These are phyloP conservation scores for Ziziphus jujuba DNA, from an alignment of 306 rosid genomes.

Conservation along the genomic window DNA sequence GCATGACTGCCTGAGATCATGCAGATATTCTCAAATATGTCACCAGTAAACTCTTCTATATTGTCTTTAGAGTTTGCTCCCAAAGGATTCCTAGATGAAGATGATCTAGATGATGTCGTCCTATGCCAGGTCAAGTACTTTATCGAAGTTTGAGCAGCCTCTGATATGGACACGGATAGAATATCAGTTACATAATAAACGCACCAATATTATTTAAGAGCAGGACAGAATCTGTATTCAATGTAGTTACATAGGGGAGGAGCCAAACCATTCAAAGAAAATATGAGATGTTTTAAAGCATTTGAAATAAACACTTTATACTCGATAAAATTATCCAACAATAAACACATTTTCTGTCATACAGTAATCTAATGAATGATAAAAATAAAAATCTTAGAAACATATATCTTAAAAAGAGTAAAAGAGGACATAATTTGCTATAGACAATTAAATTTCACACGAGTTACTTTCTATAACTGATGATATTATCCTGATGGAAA, in stretches of 20 bases:
- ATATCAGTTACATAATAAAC: slow-evolving; percentile 24
- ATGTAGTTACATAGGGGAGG: not conserved
- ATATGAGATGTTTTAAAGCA: not conserved
- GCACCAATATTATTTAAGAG: not conserved
- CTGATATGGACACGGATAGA: slow-evolving; percentile 34
- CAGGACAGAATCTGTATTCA: not conserved
- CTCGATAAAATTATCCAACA: no score
- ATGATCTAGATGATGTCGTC: slow-evolving; percentile 78
- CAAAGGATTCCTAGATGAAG: slow-evolving; percentile 80
- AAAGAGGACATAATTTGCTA: not conserved
- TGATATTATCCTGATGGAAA: not conserved
- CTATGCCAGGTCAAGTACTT: slow-evolving; percentile 93
- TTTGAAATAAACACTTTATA: not conserved
- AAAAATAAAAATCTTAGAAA: not conserved
- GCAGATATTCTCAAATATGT: slow-evolving; percentile 64
- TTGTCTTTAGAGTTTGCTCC: slow-evolving; percentile 68
- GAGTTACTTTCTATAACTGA: not conserved
- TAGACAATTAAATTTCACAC: not conserved
- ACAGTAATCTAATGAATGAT: not conserved
- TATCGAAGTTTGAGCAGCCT: slow-evolving; percentile 61
- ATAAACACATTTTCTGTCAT: not conserved
- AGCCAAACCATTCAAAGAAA: slow-evolving; percentile 1
- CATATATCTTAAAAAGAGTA: not conserved
- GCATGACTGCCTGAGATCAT: slow-evolving; percentile 95
- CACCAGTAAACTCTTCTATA: slow-evolving; percentile 47